phyloP scores from a whole-genome alignment of 2,329 filamentous ascomycete genomes.

The Xylariales sp. region DNA sequence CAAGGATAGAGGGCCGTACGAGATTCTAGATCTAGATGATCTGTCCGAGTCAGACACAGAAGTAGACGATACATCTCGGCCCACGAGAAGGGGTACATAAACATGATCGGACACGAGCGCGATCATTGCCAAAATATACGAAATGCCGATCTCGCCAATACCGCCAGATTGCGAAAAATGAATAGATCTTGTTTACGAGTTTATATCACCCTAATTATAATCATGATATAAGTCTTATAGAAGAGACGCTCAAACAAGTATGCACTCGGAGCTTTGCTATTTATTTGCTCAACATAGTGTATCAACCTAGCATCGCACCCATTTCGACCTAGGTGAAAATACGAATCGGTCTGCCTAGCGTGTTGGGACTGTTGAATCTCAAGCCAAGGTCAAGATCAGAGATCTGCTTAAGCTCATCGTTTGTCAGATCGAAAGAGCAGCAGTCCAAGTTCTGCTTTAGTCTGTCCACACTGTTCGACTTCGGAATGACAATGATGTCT shows the following conservation, averaged over 20 bases:
- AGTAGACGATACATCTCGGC: background rate
- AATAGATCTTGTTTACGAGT: too few species aligned
- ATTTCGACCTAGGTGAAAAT: conserved; percentile 31
- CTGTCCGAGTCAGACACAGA: too few species aligned
- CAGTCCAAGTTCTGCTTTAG: conserved; percentile 51
- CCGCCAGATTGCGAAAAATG: too few species aligned
- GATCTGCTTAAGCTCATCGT: conserved; percentile 51
- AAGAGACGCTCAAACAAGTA: too few species aligned
- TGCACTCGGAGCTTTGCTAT: too few species aligned
- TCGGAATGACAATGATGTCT: conserved; percentile 56
- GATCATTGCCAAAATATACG: too few species aligned
- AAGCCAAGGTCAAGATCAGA: conserved; percentile 43
- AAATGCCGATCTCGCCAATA: too few species aligned
- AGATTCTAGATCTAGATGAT: background rate
- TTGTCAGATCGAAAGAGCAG: conserved; percentile 45
- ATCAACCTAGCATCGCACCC: too few species aligned
- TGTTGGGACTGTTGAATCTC: conserved; percentile 52
- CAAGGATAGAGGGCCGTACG: background rate
- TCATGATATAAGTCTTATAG: too few species aligned
- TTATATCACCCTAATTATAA: too few species aligned
- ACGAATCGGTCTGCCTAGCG: conserved; percentile 18
- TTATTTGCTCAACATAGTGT: too few species aligned
- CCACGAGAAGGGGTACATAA: background rate
- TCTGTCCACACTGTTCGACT: conserved; percentile 50
- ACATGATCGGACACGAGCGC: background rate